phyloP scores from a whole-genome alignment of 2,329 filamentous ascomycete species.

The Graphilbum ipis-grandicollis region DNA sequence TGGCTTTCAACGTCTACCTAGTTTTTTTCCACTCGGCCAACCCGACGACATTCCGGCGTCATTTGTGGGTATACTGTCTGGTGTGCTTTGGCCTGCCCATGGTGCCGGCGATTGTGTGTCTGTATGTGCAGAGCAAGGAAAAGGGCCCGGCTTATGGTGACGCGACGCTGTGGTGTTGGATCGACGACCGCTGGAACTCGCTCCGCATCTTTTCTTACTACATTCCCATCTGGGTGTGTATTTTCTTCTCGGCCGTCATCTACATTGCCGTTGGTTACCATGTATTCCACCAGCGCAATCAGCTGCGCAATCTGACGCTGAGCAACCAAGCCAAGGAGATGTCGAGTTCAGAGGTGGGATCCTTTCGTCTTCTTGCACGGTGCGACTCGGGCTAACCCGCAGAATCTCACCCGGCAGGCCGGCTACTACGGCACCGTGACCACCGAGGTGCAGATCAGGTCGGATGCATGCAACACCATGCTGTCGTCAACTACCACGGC shows the following conservation, averaged over 20 bases:
- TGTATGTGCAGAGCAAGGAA: conserved; percentile 30
- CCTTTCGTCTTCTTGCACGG: conserved; percentile 6
- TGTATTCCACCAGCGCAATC: conserved; percentile 40
- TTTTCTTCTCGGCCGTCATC: conserved; percentile 33
- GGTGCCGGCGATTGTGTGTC: conserved; percentile 45
- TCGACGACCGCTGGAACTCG: conserved; percentile 32
- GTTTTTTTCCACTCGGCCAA: conserved; percentile 44
- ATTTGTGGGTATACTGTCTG: conserved; percentile 53
- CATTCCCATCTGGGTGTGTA: conserved; percentile 43
- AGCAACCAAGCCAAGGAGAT: conserved; percentile 21
- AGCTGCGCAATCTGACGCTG: conserved; percentile 33
- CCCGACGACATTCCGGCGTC: conserved; percentile 51
- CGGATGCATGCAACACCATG: conserved; percentile 10
- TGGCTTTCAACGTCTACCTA: conserved; percentile 69
- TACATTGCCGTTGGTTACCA: conserved; percentile 41
- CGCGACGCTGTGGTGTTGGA: conserved; percentile 49
- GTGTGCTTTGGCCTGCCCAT: conserved; percentile 58
- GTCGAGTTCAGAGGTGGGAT: conserved; percentile 12
- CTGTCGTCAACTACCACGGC: conserved; percentile 2
- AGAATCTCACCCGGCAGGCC: conserved; percentile 9
- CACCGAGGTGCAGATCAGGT: conserved; percentile 31
- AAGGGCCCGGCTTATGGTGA: conserved; percentile 32
- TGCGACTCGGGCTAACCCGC: conserved; percentile 3
- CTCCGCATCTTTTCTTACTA: conserved; percentile 45
- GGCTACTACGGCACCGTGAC: conserved; percentile 32